phyloP scores from a whole-genome alignment of 1,284 basidiomycete genomes.

The Pseudozyma sp. region DNA sequence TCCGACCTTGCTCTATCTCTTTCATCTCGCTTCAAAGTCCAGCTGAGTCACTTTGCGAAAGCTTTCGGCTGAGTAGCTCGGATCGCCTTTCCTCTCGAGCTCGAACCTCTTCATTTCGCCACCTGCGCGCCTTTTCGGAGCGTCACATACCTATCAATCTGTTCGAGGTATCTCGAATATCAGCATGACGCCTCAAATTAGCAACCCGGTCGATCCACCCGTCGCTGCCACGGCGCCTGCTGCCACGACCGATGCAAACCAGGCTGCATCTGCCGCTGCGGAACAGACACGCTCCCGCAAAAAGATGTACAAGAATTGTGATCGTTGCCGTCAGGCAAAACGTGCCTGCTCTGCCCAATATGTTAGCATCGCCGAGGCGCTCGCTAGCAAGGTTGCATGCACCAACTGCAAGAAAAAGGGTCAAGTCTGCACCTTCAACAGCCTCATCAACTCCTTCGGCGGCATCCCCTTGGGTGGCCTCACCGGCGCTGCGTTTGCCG shows the following conservation, averaged over 20 bases:
- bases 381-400: constrained; percentile 39
- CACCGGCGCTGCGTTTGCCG: constrained; percentile 33
- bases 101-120: no score
- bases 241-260: constrained; percentile 1
- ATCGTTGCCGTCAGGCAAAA: constrained; percentile 38
- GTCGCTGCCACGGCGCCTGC: not conserved
- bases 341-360: constrained; percentile 41
- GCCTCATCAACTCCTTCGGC: constrained; percentile 45
- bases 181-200: no score
- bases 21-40: no score
- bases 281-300: constrained; percentile 31
- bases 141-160: no score
- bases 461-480: constrained; percentile 38
- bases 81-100: no score
- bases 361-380: constrained; percentile 32
- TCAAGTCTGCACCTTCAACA: constrained; percentile 48
- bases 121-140: no score
- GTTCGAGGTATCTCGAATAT: no score
- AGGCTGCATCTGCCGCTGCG: not conserved
- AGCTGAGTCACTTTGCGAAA: no score
- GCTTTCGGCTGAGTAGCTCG: no score
- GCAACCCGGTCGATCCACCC: not conserved
- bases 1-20: no score
- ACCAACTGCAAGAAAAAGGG: constrained; percentile 45
- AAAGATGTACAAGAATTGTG: constrained; percentile 51